Evolutionary conservation across 257 asterid genomes (phyloP).

Genomic region (Euphrasia confusa): DNA sequence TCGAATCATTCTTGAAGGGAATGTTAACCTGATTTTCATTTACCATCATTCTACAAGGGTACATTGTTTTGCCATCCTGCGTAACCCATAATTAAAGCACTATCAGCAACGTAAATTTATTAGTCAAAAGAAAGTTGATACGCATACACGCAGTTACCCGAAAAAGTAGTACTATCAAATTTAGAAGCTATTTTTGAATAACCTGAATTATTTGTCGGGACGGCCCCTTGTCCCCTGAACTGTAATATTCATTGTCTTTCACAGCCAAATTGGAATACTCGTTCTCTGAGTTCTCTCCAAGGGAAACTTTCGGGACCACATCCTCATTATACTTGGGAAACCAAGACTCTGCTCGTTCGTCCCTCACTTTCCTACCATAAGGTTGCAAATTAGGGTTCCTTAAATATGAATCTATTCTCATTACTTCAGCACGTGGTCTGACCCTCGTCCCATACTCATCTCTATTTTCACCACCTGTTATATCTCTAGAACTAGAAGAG

Average conservation of each 20-base stretch:
- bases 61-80: conserved; percentile 37
- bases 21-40: conserved; percentile 36
- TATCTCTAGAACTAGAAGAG: conserved; percentile 32
- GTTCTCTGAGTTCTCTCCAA: conserved; percentile 27
- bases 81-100: conserved; percentile 18
- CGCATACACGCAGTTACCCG: not conserved
- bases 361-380: conserved; percentile 33
- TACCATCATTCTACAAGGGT: conserved; percentile 29
- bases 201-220: conserved; percentile 45
- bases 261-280: conserved; percentile 30
- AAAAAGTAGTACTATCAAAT: too few species aligned
- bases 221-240: conserved; percentile 32
- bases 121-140: conserved; percentile 2
- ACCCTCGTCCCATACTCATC: conserved; percentile 33
- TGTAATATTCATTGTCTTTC: conserved; percentile 32
- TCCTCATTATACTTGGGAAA: conserved; percentile 25
- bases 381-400: conserved; percentile 33
- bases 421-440: conserved; percentile 36
- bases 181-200: not conserved
- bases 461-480: conserved; percentile 36
- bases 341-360: conserved; percentile 30
- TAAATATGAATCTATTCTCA: conserved; percentile 29
- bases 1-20: conserved; percentile 29
- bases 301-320: conserved; percentile 25
- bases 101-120: conserved; percentile 24